A percentile compares a stretch with the other conserved stretches of the same genome.
Conservation (phyloP, 306 rosid species). For the Calophaca sinica region DNA sequence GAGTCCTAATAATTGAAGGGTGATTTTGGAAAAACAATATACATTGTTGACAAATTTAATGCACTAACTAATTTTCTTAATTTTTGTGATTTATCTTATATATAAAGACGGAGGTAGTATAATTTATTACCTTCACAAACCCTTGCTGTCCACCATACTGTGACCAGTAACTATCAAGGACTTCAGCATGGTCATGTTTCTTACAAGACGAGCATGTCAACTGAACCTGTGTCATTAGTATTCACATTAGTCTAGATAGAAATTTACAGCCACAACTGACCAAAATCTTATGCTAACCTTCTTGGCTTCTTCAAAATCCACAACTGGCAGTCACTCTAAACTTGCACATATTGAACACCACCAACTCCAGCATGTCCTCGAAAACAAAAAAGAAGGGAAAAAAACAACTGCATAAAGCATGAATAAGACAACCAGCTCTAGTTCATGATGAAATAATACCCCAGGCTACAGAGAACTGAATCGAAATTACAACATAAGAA, state of each 20-base stretch:
- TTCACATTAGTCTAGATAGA: constrained; percentile 35
- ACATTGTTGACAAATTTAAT: too few relatives aligned
- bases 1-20: too few relatives aligned
- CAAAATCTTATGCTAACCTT: constrained; percentile 48
- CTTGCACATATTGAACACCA: too few relatives aligned
- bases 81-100: too few relatives aligned
- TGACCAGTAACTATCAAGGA: background rate
- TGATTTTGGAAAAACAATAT: too few relatives aligned
- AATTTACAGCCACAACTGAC: constrained; percentile 10
- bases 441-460: constrained; percentile 15
- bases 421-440: constrained; percentile 26
- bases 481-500: constrained; percentile 15
- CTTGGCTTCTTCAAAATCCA: background rate
- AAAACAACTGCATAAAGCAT: constrained; percentile 7
- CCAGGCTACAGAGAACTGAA: constrained; percentile 3
- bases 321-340: too few relatives aligned
- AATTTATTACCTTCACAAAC: constrained; percentile 64
- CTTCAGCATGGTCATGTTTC: constrained; percentile 52
- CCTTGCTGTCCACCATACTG: constrained; percentile 55
- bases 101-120: too few relatives aligned
- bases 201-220: constrained; percentile 65
- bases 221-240: constrained; percentile 58
- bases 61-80: too few relatives aligned
- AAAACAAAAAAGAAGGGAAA: too few relatives aligned
- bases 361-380: too few relatives aligned